Base-by-base conservation (phyloP, 192 early-diverging fungal species). In the Mortierella alpina region DNA sequence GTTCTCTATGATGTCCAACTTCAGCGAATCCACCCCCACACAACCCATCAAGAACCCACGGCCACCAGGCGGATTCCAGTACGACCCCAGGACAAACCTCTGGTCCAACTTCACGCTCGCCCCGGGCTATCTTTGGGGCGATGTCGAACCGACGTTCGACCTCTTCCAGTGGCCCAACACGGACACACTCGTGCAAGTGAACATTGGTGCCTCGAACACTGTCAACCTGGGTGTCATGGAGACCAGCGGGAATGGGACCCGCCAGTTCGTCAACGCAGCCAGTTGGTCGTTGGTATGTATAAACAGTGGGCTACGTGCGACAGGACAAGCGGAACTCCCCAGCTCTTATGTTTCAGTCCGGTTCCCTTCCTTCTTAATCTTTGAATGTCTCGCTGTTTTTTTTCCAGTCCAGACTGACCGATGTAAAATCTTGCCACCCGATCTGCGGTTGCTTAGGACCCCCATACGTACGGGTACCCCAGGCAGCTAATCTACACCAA, bases 1-100 rank as follows among this genome's bases (percentile, higher is more conserved):
- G 18, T 74, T 74, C 48, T 45, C 57, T 22, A 60, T 61, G 64
- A 74, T 74, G 72, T 66, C 72, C 41, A 22, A 48, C 64, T 74
- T 66, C 47, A 61, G 44, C 4, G n/a, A 54, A 20, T 66, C 72
- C 10, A 49, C 59, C 8, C 51, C 64, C 18, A 47, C 7, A 12
- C 17, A 2, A 8, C 39, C 57, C 42, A 20, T 14, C 11, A 48
- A 63, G 0, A 41, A 48, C 0, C 22, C 52, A 5, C 49, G 64
- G 39, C 63, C 23, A 1, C 64, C 72, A 0, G 72, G 72, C 7
- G 72, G 72, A 11, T 59, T 74, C 14, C 72, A 74, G 20, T 74
- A 74, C 51, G 51, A 66, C 44, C 72, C 72, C 0, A 51, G 50
- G 6, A 55, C 56, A 2, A 12, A 59, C 15, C 23, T 0, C 17